Evolutionary conservation across 768 basidiomycete genomes (phyloP).

Genomic region (Psilocybe subaeruginosa): DNA sequence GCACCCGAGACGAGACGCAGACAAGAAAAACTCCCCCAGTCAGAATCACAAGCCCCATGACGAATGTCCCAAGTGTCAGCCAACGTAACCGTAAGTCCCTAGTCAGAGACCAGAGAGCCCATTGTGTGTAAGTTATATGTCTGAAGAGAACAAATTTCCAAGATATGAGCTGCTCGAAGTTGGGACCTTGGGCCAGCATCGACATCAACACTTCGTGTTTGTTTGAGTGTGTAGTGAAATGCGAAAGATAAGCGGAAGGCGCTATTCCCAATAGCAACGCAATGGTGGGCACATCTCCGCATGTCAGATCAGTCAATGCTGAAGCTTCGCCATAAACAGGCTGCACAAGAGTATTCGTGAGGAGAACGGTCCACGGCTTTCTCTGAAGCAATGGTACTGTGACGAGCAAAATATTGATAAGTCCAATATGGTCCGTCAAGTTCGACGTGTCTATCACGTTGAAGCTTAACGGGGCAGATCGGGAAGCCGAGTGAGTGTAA

Average conservation of each 20-base stretch:
- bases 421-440: slow-evolving; percentile 47
- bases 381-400: slow-evolving; percentile 40
- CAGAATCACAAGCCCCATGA: no score
- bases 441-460: slow-evolving; percentile 55
- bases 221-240: slow-evolving; percentile 42
- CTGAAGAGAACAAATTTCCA: slow-evolving; percentile 33
- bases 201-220: slow-evolving; percentile 35
- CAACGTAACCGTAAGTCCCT: no score
- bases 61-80: no score
- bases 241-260: slow-evolving; percentile 42
- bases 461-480: slow-evolving; percentile 38
- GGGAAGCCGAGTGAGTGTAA: slow-evolving; percentile 21
- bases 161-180: slow-evolving; percentile 25
- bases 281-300: slow-evolving; percentile 41
- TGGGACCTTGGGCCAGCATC: slow-evolving; percentile 4
- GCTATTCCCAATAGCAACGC: slow-evolving; percentile 44
- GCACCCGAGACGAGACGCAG: no score
- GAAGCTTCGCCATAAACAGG: neutral
- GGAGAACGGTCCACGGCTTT: slow-evolving; percentile 33
- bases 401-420: slow-evolving; percentile 45
- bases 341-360: slow-evolving; percentile 44
- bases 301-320: slow-evolving; percentile 30
- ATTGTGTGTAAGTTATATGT: no score
- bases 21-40: no score
- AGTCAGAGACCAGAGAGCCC: no score